A percentile compares a stretch with the other conserved stretches of the same genome.
Evolutionary conservation across 208 protist genomes (phyloP).

Genomic region (Phytomonas sp.): DNA sequence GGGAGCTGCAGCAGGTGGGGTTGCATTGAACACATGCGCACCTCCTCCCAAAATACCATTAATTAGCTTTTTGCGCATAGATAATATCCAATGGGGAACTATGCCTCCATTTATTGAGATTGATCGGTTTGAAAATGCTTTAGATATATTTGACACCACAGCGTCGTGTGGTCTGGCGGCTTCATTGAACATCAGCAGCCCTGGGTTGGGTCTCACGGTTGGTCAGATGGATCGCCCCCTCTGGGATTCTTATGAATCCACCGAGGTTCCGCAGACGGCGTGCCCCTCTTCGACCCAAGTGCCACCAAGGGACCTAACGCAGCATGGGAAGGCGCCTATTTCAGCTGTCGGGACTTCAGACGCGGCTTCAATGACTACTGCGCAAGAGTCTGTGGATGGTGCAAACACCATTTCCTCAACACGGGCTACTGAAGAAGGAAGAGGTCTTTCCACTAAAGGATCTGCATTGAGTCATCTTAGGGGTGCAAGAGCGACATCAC

Average conservation of each 20-base stretch:
- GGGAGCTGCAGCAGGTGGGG: neutral
- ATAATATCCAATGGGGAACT: constrained; percentile 59
- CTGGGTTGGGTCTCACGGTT: neutral
- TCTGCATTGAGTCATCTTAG: neutral
- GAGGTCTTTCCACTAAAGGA: neutral
- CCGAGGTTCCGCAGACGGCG: neutral
- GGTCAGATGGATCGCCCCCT: neutral
- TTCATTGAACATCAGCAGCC: neutral
- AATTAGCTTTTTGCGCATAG: constrained; percentile 44
- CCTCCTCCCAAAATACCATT: constrained; percentile 11
- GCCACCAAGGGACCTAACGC: neutral
- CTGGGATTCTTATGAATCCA: neutral
- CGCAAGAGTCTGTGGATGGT: neutral
- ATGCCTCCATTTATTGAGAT: constrained; percentile 64
- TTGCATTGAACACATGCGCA: neutral
- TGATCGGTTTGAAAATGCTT: constrained; percentile 51
- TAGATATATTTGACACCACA: neutral
- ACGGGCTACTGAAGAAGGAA: neutral
- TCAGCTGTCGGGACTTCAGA: neutral
- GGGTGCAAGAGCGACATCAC: neutral
- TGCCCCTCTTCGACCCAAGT: neutral
- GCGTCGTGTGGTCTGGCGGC: neutral
- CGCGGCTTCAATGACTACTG: neutral
- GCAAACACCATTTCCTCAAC: neutral
- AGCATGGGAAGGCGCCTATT: neutral